Evolutionary conservation across 2,329 filamentous ascomycete genomes (phyloP), one percentile per base, ranked within the genome.

Genomic region (Botrytis porri): DNA sequence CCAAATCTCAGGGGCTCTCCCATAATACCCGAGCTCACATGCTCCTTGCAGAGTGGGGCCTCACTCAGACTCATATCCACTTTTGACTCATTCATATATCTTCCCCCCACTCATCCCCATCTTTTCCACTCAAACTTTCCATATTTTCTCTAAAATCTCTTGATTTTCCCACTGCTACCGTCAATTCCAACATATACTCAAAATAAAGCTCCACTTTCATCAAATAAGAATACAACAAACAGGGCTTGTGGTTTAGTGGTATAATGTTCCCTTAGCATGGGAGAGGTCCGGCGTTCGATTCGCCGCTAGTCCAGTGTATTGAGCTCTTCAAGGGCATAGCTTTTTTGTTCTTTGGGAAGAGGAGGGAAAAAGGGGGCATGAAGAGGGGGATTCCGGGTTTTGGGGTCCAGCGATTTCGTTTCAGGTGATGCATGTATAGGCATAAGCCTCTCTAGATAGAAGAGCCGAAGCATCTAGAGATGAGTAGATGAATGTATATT

Each of bases 201-300:
- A 8, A 16, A n/a, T 14, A 0, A 6, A 0, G 0, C 0, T n/a
- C 0, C 0, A 5, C 22, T 6, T 6, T 4, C 25, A 51, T n/a
- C 48, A 51, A 51, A n/a, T 14, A 48, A 43, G 4, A 3, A n/a
- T n/a, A 51, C 10, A 51, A 14, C 1, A 6, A 1, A 12, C 3
- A 5, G 48, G 45, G 48, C 48, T 51, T 51, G 48, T 51, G 48
- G 48, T 51, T 51, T 51, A 51, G 22, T 51, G 22, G 48, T 51
- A 51, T 51, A 51, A 51, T 51, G 48, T 51, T 51, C 48, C 48
- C 4, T 51, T 51, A 51, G 48, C 25, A 51, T 51, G 4, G 22
- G 25, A 51, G 48, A 51, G 48, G 22, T 51, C 22, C 48, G 48
- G 22, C 22, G 48, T 51, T 51, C 48, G 48, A 51, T 51, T 51